Evolutionary conservation across 345 rosid genomes (phyloP).

Genomic region (Linum usitatissimum): DNA sequence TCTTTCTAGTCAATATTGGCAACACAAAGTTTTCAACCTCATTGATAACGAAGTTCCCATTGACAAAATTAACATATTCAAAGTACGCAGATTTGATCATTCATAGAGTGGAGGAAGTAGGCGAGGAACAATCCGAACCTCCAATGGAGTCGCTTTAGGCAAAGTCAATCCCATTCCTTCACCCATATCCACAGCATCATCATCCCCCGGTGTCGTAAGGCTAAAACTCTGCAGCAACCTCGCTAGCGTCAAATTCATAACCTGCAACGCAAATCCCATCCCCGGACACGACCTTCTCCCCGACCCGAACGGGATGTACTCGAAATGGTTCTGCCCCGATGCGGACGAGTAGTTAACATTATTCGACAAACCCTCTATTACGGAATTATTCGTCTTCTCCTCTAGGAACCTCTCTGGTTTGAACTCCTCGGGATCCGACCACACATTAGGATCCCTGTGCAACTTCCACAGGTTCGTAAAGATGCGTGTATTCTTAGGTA

Average conservation of each 20-base stretch:
- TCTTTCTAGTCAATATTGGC: too few species aligned
- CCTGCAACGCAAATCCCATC: constrained; percentile 3
- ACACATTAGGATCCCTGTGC: constrained; percentile 17
- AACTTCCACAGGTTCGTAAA: constrained; percentile 18
- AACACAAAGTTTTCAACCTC: too few species aligned
- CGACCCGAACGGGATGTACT: constrained; percentile 13
- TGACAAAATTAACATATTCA: too few species aligned
- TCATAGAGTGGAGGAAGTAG: constrained; percentile 5
- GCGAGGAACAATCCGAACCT: constrained; percentile 14
- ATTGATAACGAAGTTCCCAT: too few species aligned
- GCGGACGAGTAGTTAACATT: too few species aligned
- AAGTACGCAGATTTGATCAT: too few species aligned
- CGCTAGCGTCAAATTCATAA: constrained; percentile 9
- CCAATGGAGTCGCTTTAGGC: constrained; percentile 14
- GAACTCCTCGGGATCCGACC: constrained; percentile 19
- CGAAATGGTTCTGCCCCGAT: background rate
- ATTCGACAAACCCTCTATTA: background rate
- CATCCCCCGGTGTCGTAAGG: background rate
- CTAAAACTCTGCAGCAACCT: constrained; percentile 9
- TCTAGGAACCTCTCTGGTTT: constrained; percentile 23
- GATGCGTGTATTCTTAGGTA: constrained; percentile 15
- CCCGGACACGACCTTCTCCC: constrained; percentile 16
- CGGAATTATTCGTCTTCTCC: background rate
- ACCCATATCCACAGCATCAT: constrained; percentile 9
- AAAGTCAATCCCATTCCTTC: constrained; percentile 2